Base-by-base conservation (phyloP, 306 rosid genomes). In the Glycine soja region DNA sequence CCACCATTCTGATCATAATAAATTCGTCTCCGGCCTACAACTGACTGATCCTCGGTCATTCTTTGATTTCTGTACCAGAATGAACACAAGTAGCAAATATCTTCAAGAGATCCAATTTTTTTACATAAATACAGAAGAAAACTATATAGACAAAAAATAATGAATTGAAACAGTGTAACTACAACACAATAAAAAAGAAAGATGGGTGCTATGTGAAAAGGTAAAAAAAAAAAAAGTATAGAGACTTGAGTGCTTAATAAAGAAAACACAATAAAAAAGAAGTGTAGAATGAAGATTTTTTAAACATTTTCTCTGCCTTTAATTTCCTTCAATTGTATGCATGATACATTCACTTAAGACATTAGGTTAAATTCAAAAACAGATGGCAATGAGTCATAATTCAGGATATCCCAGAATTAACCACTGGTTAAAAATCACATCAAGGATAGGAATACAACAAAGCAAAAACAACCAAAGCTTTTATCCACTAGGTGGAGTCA, bases 31-130 rank as follows among this genome's bases (percentile, higher is more conserved):
- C 99, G 93, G 85, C 99, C 99, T 40, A 96, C 78, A 50, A 96
- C 97, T 3, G 99, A 96, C 75, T 96, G 99, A 92, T 96, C 99
- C 84, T 96, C 99, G 8, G 97, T 92, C 99, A 96, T 96, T 88
- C 99, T 93, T 84, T 96, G 99, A 85, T 96, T 96, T 90, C 99
- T 96, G 90, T 70, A 80, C 75, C 85, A 75, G 11, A 85, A 80
- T 74, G 51, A 75, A 34, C 74, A 51, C 42, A 78, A 32, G 46
- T 48, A 72, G 65, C 47, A 78, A 58, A 83, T 61, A 76, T 78
- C 80, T 85, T 53, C 16, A 12, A 63, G 52, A 6, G 45, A 80
- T 76, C 10, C 75, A 57, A 16, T n/a, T 72, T 30, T 24, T 72
- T 53, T 36, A 70, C 36, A 58, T 61, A 30, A 63, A 78, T 78